Evolutionary conservation across 441 rosid species (phyloP).

Genomic region (Syzygium syzygioides): DNA sequence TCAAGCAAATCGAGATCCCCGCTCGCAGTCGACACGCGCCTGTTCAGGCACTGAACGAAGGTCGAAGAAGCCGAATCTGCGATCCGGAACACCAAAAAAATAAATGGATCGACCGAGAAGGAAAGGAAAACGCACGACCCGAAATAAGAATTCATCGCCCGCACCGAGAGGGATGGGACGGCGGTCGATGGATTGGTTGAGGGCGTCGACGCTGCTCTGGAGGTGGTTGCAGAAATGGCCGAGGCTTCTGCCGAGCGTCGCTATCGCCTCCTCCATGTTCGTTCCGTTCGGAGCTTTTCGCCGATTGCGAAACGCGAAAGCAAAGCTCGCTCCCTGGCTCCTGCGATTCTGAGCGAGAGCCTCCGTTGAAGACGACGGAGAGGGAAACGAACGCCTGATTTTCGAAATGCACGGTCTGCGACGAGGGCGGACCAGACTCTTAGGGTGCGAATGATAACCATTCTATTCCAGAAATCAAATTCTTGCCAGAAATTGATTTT

Average conservation of each 20-base stretch:
- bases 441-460: no score
- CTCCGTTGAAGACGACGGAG: background rate
- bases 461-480: no score
- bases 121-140: background rate
- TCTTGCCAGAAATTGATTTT: no score
- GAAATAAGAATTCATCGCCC: background rate
- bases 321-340: background rate
- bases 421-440: no score
- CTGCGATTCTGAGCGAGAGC: background rate
- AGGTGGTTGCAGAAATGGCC: conserved; percentile 66
- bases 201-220: conserved; percentile 54
- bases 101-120: background rate
- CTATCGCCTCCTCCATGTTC: conserved; percentile 51
- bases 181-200: conserved; percentile 61
- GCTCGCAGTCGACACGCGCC: conserved; percentile 38
- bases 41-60: conserved; percentile 62
- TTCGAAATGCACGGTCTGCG: background rate
- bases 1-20: conserved; percentile 43
- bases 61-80: conserved; percentile 80
- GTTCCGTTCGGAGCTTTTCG: background rate
- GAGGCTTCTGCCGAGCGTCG: conserved; percentile 32
- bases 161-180: conserved; percentile 74
- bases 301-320: no score
- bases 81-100: background rate
- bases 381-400: background rate